Conservation (phyloP, 2,329 filamentous ascomycete species). For the Plectosphaerella sp. region DNA sequence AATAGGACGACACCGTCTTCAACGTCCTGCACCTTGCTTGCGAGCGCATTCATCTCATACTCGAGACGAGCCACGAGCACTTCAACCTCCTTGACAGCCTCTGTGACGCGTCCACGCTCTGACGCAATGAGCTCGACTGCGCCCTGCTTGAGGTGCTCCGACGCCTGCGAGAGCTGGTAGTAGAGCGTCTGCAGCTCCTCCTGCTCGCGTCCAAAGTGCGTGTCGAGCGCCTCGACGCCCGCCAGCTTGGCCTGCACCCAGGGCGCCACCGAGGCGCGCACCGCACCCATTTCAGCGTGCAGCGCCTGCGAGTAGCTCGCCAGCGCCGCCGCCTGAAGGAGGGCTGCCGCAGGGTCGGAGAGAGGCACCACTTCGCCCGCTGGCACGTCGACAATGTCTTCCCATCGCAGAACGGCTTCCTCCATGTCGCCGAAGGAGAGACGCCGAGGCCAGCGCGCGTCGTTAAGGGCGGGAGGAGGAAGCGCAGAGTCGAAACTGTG, state of each 20-base stretch:
- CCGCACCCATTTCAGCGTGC: conserved; percentile 43
- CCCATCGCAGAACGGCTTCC: conserved; percentile 68
- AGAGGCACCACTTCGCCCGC: neutral
- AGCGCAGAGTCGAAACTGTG: conserved; percentile 41
- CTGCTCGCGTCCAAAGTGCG: conserved; percentile 57
- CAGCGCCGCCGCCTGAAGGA: conserved; percentile 18
- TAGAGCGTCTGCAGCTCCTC: conserved; percentile 65
- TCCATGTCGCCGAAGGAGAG: conserved; percentile 74
- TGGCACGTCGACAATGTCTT: conserved; percentile 41
- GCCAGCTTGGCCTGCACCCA: conserved; percentile 59
- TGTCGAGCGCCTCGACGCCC: conserved; percentile 55
- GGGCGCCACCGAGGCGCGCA: conserved; percentile 49
- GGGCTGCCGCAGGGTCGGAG: conserved; percentile 12
- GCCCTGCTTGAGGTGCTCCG: conserved; percentile 61
- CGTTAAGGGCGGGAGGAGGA: conserved; percentile 30
- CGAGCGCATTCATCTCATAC: conserved; percentile 82
- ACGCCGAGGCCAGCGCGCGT: conserved; percentile 64
- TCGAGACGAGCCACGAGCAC: conserved; percentile 79
- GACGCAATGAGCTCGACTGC: conserved; percentile 66
- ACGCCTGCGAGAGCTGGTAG: conserved; percentile 64
- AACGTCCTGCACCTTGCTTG: conserved; percentile 78
- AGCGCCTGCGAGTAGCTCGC: conserved; percentile 53
- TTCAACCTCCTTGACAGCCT: conserved; percentile 75
- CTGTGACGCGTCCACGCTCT: conserved; percentile 64
- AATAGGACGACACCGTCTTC: conserved; percentile 79